Conservation (phyloP, 192 early-diverging fungal genomes). For the Coemansia sp. region DNA sequence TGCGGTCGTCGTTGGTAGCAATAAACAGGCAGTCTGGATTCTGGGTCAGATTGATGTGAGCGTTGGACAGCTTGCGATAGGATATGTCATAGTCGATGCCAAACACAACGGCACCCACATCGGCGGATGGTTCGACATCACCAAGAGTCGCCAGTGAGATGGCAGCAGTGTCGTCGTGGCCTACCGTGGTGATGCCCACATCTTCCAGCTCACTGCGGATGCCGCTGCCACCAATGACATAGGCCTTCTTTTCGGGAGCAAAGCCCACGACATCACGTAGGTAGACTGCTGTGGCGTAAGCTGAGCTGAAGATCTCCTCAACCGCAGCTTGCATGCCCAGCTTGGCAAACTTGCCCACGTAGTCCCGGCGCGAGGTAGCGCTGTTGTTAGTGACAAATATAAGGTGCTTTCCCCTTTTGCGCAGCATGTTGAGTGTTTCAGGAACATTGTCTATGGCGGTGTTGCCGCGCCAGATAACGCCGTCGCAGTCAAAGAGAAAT, state of each 20-base stretch:
- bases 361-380: conserved; percentile 78
- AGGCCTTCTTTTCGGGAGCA: conserved; percentile 85
- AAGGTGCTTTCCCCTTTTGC: conserved; percentile 78
- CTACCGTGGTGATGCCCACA: conserved; percentile 69
- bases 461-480: conserved; percentile 91
- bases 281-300: conserved; percentile 91
- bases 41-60: conserved; percentile 75
- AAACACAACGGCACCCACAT: conserved; percentile 87
- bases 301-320: conserved; percentile 91
- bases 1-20: conserved; percentile 90
- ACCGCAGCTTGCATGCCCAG: conserved; percentile 74
- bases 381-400: conserved; percentile 99
- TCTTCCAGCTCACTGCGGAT: conserved; percentile 81
- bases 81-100: conserved; percentile 93
- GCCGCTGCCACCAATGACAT: conserved; percentile 86
- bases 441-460: conserved; percentile 64
- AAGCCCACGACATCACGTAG: conserved; percentile 80
- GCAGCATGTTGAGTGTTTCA: conserved; percentile 72
- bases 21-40: conserved; percentile 78
- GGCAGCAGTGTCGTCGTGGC: conserved; percentile 55
- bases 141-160: conserved; percentile 56
- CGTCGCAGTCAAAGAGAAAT: conserved; percentile 97
- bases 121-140: conserved; percentile 60
- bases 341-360: conserved; percentile 78
- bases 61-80: conserved; percentile 90